A percentile compares a stretch with the other conserved stretches of the same genome.
Evolutionary conservation across 169 alveolate genomes (phyloP).

Genomic region (Plasmodium yoelii): DNA sequence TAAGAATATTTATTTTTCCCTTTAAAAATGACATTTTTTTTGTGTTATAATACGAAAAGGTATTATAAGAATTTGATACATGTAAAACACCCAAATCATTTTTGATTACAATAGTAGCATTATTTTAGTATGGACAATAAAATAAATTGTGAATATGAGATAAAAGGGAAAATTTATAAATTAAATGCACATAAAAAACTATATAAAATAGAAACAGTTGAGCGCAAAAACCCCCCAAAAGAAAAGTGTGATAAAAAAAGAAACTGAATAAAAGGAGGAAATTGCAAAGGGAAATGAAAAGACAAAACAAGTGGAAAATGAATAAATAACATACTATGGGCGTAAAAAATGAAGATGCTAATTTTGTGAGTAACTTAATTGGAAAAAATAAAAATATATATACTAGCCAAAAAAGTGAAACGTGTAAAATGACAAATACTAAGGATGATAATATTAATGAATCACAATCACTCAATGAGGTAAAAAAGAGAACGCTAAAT

Average conservation of each 20-base stretch:
- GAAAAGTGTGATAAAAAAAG: background rate
- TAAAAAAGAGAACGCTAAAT: slow-evolving; percentile 57
- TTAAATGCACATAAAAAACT: background rate
- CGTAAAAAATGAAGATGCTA: slow-evolving; percentile 22
- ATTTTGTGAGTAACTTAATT: slow-evolving; percentile 21
- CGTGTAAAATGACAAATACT: background rate
- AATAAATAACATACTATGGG: slow-evolving; percentile 39
- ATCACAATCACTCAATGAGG: slow-evolving; percentile 11
- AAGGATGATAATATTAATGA: slow-evolving; percentile 14
- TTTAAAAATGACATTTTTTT: too few species aligned
- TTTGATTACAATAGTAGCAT: too few species aligned
- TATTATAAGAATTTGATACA: too few species aligned
- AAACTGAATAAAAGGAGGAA: background rate
- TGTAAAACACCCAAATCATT: too few species aligned
- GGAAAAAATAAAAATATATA: slow-evolving; percentile 5
- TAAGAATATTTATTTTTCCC: too few species aligned
- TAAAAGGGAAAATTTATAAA: background rate
- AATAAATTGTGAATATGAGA: background rate
- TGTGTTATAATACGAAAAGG: too few species aligned
- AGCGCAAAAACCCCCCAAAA: background rate
- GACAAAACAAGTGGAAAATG: slow-evolving; percentile 17
- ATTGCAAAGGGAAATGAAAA: background rate
- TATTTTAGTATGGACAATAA: too few species aligned
- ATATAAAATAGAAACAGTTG: background rate
- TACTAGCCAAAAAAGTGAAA: background rate